A percentile compares a stretch with the other conserved stretches of the same genome.
Conservation (phyloP, 2,329 filamentous ascomycete species). For the Cladosporium austrohemisphaericum region DNA sequence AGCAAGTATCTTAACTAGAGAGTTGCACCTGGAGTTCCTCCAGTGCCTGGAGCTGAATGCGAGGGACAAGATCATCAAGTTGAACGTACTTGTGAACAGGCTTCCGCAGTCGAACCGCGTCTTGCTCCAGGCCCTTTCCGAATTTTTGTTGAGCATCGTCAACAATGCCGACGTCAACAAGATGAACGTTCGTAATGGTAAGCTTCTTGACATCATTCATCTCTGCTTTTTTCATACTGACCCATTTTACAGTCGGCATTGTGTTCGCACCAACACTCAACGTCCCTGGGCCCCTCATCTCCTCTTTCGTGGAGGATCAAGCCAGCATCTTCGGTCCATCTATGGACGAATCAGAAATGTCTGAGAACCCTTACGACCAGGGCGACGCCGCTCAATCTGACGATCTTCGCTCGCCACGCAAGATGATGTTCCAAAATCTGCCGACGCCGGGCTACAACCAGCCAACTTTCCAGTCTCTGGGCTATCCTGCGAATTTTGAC, state of each 20-base stretch:
- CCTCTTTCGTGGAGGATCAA: conserved; percentile 88
- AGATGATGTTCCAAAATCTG: conserved; percentile 64
- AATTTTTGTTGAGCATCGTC: conserved; percentile 87
- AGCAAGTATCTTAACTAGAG: conserved; percentile 82
- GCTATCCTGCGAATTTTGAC: conserved; percentile 16
- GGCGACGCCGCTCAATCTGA: conserved; percentile 32
- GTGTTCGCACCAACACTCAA: conserved; percentile 97
- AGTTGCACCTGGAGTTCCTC: conserved; percentile 85
- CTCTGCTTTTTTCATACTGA: conserved; percentile 17
- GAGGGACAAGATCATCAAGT: conserved; percentile 69
- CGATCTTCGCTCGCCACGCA: conserved; percentile 60
- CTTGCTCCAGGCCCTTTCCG: conserved; percentile 77
- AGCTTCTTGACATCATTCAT: conserved; percentile 19
- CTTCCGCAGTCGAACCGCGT: conserved; percentile 78
- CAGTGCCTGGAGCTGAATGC: conserved; percentile 66
- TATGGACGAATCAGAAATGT: conserved; percentile 51
- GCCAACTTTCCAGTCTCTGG: conserved; percentile 36
- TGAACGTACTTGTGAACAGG: conserved; percentile 73
- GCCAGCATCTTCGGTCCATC: conserved; percentile 75
- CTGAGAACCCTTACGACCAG: conserved; percentile 31
- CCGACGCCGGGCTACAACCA: conserved; percentile 62
- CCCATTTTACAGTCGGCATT: conserved; percentile 66
- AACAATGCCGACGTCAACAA: conserved; percentile 89
- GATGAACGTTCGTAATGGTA: conserved; percentile 87
- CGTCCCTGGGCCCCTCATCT: conserved; percentile 91